Percentiles rank a stretch among this genome's conserved stretches.
phyloP scores from a whole-genome alignment of 306 rosid species.

The Prunus davidiana region DNA sequence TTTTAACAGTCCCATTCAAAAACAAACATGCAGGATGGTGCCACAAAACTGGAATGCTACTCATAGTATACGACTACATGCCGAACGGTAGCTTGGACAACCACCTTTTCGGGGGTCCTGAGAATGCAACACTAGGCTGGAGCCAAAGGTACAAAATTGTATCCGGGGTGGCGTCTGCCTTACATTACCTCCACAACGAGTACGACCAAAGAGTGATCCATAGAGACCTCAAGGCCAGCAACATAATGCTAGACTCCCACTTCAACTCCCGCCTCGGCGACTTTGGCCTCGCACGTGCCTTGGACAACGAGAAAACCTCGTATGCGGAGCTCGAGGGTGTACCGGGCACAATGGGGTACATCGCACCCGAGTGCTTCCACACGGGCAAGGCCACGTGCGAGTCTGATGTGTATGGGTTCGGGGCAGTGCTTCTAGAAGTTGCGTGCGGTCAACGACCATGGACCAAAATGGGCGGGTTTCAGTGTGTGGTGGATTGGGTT shows the following conservation, averaged over 20 bases:
- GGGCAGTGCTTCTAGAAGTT: constrained; percentile 64
- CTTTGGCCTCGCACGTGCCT: constrained; percentile 71
- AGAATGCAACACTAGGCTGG: constrained; percentile 50
- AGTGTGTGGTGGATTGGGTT: constrained; percentile 68
- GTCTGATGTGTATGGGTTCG: constrained; percentile 62
- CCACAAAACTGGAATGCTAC: constrained; percentile 55
- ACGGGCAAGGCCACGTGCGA: constrained; percentile 67
- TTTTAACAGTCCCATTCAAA: constrained; percentile 6
- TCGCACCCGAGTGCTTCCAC: constrained; percentile 81
- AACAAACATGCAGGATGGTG: constrained; percentile 51
- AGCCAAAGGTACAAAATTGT: constrained; percentile 52
- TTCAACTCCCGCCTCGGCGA: constrained; percentile 68
- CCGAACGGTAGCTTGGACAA: constrained; percentile 78
- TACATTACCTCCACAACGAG: constrained; percentile 65
- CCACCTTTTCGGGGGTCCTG: constrained; percentile 56
- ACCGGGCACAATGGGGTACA: constrained; percentile 79
- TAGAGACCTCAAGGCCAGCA: constrained; percentile 74
- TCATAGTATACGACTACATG: constrained; percentile 77
- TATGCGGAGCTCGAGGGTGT: constrained; percentile 60
- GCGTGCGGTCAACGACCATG: constrained; percentile 72
- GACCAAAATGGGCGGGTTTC: constrained; percentile 47
- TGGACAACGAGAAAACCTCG: constrained; percentile 63
- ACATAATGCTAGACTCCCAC: constrained; percentile 62
- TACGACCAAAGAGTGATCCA: constrained; percentile 69
- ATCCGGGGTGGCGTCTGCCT: constrained; percentile 63